Percentiles rank a stretch among this genome's conserved stretches.
Conservation (phyloP, 768 basidiomycete genomes). For the Boletus reticulatus region DNA sequence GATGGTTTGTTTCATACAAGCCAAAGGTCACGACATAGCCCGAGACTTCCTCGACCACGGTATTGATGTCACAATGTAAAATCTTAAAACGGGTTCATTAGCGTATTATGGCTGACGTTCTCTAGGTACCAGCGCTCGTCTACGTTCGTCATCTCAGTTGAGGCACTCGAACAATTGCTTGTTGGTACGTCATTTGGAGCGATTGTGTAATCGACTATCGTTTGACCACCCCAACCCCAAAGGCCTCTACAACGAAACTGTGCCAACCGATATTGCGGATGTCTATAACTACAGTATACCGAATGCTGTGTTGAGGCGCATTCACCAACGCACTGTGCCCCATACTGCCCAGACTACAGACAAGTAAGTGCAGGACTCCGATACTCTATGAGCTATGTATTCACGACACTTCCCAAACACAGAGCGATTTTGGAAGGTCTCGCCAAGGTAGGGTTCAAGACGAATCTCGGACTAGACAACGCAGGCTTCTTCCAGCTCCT, state of each 20-base stretch:
- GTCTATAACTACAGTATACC: slow-evolving; percentile 17
- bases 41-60: slow-evolving; percentile 33
- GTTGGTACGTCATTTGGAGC: neutral
- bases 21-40: slow-evolving; percentile 36
- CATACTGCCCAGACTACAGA: slow-evolving; percentile 22
- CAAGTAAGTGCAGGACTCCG: slow-evolving; percentile 16
- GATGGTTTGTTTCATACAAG: slow-evolving; percentile 7
- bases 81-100: neutral
- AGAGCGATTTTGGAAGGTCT: slow-evolving; percentile 40
- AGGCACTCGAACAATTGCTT: neutral
- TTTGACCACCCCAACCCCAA: no score
- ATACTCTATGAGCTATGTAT: no score
- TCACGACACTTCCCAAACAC: neutral
- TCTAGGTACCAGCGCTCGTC: slow-evolving; percentile 3
- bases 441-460: slow-evolving; percentile 37
- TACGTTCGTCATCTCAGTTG: neutral
- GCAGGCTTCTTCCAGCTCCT: slow-evolving; percentile 33
- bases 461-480: slow-evolving; percentile 32
- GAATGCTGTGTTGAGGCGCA: slow-evolving; percentile 5
- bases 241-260: neutral
- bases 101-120: neutral
- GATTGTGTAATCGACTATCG: neutral
- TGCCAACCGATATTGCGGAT: slow-evolving; percentile 24
- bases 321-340: slow-evolving; percentile 21
- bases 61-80: slow-evolving; percentile 30